Evolutionary conservation across 495 filamentous ascomycete species (phyloP).

Genomic region (Xylaria longipes): DNA sequence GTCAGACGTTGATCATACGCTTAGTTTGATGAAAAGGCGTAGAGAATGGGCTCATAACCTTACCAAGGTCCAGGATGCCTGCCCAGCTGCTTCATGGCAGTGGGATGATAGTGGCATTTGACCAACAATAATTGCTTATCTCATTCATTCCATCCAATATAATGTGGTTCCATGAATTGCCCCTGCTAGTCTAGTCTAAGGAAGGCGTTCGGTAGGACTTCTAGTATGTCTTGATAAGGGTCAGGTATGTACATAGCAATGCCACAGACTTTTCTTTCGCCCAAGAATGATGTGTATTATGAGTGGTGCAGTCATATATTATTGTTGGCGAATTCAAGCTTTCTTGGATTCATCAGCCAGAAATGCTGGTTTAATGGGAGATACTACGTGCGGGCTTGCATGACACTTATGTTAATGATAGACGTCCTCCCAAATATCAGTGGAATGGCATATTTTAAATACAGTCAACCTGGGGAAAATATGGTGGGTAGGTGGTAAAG

Average conservation of each 20-base stretch:
- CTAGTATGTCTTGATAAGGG: not conserved
- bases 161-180: not conserved
- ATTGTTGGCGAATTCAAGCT: not conserved
- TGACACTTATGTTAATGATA: not conserved
- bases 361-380: not conserved
- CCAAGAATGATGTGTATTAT: not conserved
- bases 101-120: not conserved
- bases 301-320: not conserved
- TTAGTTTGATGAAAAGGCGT: conserved; percentile 9
- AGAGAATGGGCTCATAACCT: not conserved
- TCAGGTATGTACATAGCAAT: not conserved
- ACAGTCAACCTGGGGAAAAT: not conserved
- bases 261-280: not conserved
- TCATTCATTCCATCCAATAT: not conserved
- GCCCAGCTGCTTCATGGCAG: not conserved
- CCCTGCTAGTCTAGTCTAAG: not conserved
- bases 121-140: not conserved
- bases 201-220: not conserved
- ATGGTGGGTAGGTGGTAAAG: not conserved
- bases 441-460: not conserved
- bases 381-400: not conserved
- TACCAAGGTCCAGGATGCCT: not conserved
- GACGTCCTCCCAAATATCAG: not conserved
- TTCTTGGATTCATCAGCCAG: not conserved
- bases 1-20: not conserved